Evolutionary conservation across 495 filamentous ascomycete genomes (phyloP).

Genomic region (Talaromyces proteolyticus): DNA sequence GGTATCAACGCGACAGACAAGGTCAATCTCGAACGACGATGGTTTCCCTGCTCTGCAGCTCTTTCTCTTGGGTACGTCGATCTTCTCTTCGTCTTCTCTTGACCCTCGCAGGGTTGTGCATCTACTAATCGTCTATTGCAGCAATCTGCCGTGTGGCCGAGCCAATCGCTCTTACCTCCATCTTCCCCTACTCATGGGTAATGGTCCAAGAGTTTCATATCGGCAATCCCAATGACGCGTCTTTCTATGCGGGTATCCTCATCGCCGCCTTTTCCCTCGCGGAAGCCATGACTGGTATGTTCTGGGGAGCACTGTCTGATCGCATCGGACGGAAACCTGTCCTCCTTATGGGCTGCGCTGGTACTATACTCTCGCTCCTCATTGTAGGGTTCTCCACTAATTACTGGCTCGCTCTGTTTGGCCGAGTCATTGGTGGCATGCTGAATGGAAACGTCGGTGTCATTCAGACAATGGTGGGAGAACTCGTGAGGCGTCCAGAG

Average conservation of each 20-base stretch:
- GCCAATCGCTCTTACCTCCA: conserved; percentile 81
- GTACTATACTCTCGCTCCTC: conserved; percentile 72
- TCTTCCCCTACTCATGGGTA: conserved; percentile 84
- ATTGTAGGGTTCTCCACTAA: conserved; percentile 78
- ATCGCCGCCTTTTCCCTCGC: conserved; percentile 78
- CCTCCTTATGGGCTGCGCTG: conserved; percentile 70
- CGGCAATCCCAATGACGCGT: conserved; percentile 62
- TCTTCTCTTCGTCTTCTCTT: neutral
- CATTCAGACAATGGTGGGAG: conserved; percentile 89
- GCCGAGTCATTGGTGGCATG: conserved; percentile 69
- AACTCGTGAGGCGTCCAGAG: conserved; percentile 69
- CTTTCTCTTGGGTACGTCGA: conserved; percentile 62
- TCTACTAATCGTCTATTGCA: conserved; percentile 18
- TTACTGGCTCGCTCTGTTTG: conserved; percentile 70
- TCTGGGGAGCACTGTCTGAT: conserved; percentile 80
- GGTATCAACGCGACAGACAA: conserved; percentile 47
- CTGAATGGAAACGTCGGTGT: conserved; percentile 87
- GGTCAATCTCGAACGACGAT: conserved; percentile 31
- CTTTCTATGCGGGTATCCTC: conserved; percentile 79
- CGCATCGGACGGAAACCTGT: conserved; percentile 79
- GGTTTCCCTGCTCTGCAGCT: conserved; percentile 72
- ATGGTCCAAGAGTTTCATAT: conserved; percentile 70
- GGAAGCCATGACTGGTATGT: conserved; percentile 76
- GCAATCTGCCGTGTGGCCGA: conserved; percentile 78
- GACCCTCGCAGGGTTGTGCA: neutral